These are phyloP conservation scores for Aquilaria malaccensis DNA, from an alignment of 345 rosid species.

Conservation along the genomic window DNA sequence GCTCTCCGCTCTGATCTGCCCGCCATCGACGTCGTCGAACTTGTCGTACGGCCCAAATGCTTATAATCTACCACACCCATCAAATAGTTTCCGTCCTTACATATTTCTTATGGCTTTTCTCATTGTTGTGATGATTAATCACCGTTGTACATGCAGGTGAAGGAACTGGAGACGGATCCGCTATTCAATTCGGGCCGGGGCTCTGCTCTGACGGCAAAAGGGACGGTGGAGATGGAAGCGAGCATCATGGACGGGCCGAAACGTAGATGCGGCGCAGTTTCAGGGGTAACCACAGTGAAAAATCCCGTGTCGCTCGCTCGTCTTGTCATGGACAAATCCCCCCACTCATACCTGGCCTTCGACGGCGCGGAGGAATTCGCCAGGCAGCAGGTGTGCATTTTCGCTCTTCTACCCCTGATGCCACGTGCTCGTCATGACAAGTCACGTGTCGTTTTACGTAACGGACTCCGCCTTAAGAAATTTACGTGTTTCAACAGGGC, in stretches of 20 bases:
- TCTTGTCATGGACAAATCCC: slow-evolving; percentile 93
- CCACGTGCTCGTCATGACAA: neutral
- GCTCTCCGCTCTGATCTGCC: slow-evolving; percentile 69
- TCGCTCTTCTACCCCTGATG: slow-evolving; percentile 13
- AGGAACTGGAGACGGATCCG: slow-evolving; percentile 85
- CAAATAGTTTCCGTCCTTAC: neutral
- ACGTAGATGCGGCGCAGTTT: slow-evolving; percentile 92
- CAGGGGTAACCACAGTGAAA: slow-evolving; percentile 78
- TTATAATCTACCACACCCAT: neutral
- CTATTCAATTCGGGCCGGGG: slow-evolving; percentile 97
- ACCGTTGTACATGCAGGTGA: slow-evolving; percentile 34
- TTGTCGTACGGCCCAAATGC: slow-evolving; percentile 45
- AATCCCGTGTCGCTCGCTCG: slow-evolving; percentile 92
- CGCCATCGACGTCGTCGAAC: slow-evolving; percentile 94
- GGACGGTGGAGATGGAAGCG: slow-evolving; percentile 98
- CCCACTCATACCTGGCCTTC: slow-evolving; percentile 92
- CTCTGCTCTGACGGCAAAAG: slow-evolving; percentile 81
- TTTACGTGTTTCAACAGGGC: slow-evolving; percentile 34
- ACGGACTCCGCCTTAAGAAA: neutral
- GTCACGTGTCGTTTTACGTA: neutral
- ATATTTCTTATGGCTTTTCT: neutral
- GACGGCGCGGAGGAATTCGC: slow-evolving; percentile 92
- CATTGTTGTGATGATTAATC: neutral
- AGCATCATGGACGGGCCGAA: slow-evolving; percentile 89
- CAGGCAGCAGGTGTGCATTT: slow-evolving; percentile 45